These are phyloP conservation scores for Sarcodon sp. DNA, from an alignment of 768 basidiomycete species.

Conservation along the genomic window DNA sequence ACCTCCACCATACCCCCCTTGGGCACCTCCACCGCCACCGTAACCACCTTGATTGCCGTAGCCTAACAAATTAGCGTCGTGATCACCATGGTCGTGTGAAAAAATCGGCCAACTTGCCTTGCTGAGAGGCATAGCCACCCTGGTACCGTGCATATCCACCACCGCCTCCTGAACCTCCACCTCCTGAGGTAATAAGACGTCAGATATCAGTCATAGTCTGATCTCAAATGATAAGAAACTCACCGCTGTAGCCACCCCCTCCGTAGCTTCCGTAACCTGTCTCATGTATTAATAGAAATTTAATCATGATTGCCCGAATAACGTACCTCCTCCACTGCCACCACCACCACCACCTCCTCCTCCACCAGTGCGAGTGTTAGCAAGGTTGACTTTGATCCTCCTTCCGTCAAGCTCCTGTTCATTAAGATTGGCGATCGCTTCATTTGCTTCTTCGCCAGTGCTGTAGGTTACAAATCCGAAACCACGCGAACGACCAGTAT, in stretches of 20 bases:
- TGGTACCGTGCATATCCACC: slow-evolving; percentile 19
- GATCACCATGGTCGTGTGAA: background rate
- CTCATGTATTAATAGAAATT: background rate
- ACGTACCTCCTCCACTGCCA: slow-evolving; percentile 5
- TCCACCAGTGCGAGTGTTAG: slow-evolving; percentile 52
- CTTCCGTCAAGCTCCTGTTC: slow-evolving; percentile 92
- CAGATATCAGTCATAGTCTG: too few relatives aligned
- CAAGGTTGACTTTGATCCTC: slow-evolving; percentile 78
- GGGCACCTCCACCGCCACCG: slow-evolving; percentile 17
- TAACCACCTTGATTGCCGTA: slow-evolving; percentile 13
- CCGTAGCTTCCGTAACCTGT: background rate
- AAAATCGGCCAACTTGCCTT: slow-evolving; percentile 2
- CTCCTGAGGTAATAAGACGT: background rate
- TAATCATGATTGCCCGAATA: slow-evolving; percentile 1
- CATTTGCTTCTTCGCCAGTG: slow-evolving; percentile 49
- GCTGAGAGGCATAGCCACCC: slow-evolving; percentile 17
- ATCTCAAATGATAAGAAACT: background rate
- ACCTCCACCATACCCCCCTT: slow-evolving; percentile 18
- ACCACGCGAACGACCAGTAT: slow-evolving; percentile 92
- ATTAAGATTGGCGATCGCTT: slow-evolving; percentile 67
- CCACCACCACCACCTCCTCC: slow-evolving; percentile 34
- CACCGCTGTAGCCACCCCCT: slow-evolving; percentile 1
- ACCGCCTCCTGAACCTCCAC: slow-evolving; percentile 15
- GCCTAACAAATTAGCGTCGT: slow-evolving; percentile 13
- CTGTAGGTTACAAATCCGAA: slow-evolving; percentile 91